phyloP scores from a whole-genome alignment of 257 asterid genomes.

The Scutellaria minor region DNA sequence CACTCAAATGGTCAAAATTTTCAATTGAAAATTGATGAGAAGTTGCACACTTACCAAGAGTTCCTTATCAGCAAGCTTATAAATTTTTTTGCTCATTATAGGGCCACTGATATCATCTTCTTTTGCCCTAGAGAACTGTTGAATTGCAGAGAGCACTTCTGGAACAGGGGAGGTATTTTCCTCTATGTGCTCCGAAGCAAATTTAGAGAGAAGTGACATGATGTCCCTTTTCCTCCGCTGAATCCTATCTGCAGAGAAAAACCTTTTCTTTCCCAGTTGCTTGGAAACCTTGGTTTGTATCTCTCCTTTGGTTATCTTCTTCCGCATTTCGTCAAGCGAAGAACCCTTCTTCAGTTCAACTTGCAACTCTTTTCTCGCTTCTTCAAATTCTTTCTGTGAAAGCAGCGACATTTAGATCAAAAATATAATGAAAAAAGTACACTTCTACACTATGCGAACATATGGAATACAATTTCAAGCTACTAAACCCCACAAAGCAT shows the following conservation, averaged over 20 bases:
- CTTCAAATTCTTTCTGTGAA: conserved; percentile 85
- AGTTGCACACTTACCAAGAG: conserved; percentile 66
- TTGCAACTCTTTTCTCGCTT: conserved; percentile 84
- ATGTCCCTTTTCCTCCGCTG: conserved; percentile 89
- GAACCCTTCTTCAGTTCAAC: conserved; percentile 73
- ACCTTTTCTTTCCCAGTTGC: conserved; percentile 44
- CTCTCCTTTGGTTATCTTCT: conserved; percentile 71
- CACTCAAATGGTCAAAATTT: not conserved
- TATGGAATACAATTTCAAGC: conserved; percentile 15
- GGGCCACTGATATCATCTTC: conserved; percentile 65
- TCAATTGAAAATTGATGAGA: conserved; percentile 9
- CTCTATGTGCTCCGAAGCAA: conserved; percentile 47
- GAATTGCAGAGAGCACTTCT: conserved; percentile 57
- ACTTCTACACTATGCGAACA: conserved; percentile 19
- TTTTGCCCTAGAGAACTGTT: conserved; percentile 53
- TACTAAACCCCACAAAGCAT: conserved; percentile 17
- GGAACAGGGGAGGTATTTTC: conserved; percentile 52
- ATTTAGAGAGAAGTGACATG: conserved; percentile 62
- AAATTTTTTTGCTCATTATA: conserved; percentile 56
- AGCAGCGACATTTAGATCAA: conserved; percentile 34
- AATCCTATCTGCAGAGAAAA: conserved; percentile 54
- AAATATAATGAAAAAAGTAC: conserved; percentile 25
- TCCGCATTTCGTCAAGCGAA: conserved; percentile 63
- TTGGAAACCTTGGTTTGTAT: conserved; percentile 64
- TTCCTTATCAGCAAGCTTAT: conserved; percentile 66